Evolutionary conservation across 148 eudicot species (phyloP), one percentile per base, ranked within the genome.

Genomic region (Arbutus unedo): DNA sequence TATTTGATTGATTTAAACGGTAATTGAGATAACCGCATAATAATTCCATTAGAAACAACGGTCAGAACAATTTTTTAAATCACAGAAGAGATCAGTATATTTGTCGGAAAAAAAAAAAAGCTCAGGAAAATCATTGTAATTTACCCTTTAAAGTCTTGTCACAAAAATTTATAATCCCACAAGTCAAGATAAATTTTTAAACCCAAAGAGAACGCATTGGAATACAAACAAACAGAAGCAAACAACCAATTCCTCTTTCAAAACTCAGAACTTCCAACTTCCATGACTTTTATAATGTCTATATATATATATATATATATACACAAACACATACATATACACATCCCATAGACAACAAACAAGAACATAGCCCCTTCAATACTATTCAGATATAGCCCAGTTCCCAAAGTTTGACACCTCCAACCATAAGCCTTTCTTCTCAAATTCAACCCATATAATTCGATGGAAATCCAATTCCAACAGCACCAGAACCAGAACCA

Each of bases 381-480:
- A 64, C 48, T 76, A 75, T 14, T 73, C 83, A 18, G 62, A 49
- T 9, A 62, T 3, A 49, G 31, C 54, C 2, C 8, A 53, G 68
- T 76, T n/a, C 15, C 15, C 78, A 50, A 15, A 57, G 56, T 68
- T 50, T 78, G 11, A 19, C 14, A 74, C 21, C 64, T n/a, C 68
- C 67, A 77, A 56, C 59, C 80, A 78, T 31, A 79, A 85, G 21
- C 23, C n/a, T 57, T 15, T n/a, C 15, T 13, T 3, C 25, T 23
- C 16, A 15, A 74, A 2, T 48, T 74, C 77, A 5, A 44, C 31
- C 2, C 16, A 38, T 54, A 10, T 54, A n/a, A 60, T 21, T 23
- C 66, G 9, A 89, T 88, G 90, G 88, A 88, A 80, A 86, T 89
- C 60, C 85, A 88, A 68, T 89, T 89, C 72, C 88, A 87, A 79